phyloP scores from a whole-genome alignment of 2,329 filamentous ascomycete genomes.

The Juglanconis juglandina region DNA sequence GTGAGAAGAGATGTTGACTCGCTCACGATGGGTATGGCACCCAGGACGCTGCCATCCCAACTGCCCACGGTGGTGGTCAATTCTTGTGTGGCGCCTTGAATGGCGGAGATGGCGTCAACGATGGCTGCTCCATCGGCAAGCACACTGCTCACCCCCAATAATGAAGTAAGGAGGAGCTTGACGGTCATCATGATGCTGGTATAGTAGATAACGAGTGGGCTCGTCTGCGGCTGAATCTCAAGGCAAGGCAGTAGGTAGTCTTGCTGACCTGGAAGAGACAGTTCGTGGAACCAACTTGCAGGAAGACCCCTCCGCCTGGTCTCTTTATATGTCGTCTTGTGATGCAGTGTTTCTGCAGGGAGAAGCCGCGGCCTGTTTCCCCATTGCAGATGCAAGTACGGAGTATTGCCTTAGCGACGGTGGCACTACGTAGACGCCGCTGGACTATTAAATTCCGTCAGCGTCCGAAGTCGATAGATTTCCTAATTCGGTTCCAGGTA shows the following conservation, averaged over 20 bases:
- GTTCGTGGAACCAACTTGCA: too few relatives aligned
- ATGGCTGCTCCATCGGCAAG: conserved; percentile 34
- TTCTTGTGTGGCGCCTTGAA: conserved; percentile 30
- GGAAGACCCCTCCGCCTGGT: too few relatives aligned
- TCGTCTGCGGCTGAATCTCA: neutral
- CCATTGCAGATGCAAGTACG: too few relatives aligned
- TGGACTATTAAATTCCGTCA: neutral
- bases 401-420: neutral
- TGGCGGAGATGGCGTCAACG: conserved; percentile 31
- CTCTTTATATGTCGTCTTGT: too few relatives aligned
- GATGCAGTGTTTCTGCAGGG: too few relatives aligned
- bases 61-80: conserved; percentile 32
- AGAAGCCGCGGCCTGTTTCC: too few relatives aligned
- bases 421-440: neutral
- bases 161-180: conserved; percentile 3
- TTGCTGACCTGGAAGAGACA: too few relatives aligned
- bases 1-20: conserved; percentile 36
- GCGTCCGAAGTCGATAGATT: neutral
- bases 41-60: conserved; percentile 38
- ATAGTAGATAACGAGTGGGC: neutral
- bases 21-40: conserved; percentile 38
- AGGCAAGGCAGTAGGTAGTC: neutral
- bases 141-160: conserved; percentile 12
- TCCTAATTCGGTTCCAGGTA: neutral
- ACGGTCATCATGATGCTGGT: conserved; percentile 5